Base-by-base conservation (phyloP, 2,329 filamentous ascomycete genomes). In the Colletotrichum caudatum region DNA sequence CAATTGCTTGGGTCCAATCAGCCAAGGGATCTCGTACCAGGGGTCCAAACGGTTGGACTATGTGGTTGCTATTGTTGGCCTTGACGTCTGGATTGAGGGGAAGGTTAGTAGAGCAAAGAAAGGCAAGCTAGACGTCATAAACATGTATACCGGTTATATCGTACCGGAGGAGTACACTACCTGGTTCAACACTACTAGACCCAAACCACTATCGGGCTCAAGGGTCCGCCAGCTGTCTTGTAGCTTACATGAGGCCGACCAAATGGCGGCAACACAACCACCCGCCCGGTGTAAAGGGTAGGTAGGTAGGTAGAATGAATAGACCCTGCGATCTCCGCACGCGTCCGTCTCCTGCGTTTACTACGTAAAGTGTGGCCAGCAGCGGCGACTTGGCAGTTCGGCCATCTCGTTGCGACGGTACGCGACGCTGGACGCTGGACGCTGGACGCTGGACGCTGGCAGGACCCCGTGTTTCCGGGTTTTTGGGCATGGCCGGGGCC, bases 391-490 rank as follows among this genome's bases (percentile, higher is more conserved):
- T 44, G 44, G 59, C 44, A 62, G 44, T 37, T n/a, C n/a, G 59
- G 33, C 23, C 29, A 37, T 37, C 20, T 37, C 44, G 11, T 26
- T 64, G 48, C 23, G 33, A 39, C 41, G 64, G 64, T 37, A 58
- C 37, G 51, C 29, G n/a, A 37, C 37, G 39, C 48, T 35, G 62
- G 46, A 18, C 46, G 56, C 44, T 60, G 64, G 33, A 18, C 46
- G 56, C 44, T 60, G 64, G n/a, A 37, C 37, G 39, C 48, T 35
- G 62, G 46, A 18, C 46, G 56, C 44, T 60, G 64, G 33, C 69
- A 63, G 53, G 44, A 63, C 69, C 64, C 69, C 53, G 69, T 71
- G 64, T 63, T 68, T 57, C 69, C 69, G 69, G 51, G 46, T 58
- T 71, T 53, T 71, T 59, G 69, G 69, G 58, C 44, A 20, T 39